Evolutionary conservation across 2,329 filamentous ascomycete genomes (phyloP), one percentile per base, ranked within the genome.

Genomic region (Sporothrix globosa): DNA sequence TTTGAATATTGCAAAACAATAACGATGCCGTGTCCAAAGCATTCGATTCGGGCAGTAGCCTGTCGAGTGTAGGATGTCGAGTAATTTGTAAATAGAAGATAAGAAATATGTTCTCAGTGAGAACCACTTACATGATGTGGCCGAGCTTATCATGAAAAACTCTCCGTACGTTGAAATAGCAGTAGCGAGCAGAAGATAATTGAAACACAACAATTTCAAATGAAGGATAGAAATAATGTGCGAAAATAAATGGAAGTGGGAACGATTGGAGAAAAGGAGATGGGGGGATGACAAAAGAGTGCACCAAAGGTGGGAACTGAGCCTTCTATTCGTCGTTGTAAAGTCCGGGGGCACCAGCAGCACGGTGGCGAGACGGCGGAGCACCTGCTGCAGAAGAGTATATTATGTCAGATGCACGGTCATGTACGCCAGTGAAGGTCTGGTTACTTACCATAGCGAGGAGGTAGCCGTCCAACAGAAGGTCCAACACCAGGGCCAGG

Each of bases 401-500:
- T 10, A 13, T 4, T 9, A 50, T 21, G 60, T 30, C 30, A 65
- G 21, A 39, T 14, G 9, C 10, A 30, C 6, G 44, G n/a, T 52
- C 7, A 14, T 21, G 21, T 17, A 19, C 7, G 9, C 10, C 24
- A n/a, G 65, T 11, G 27, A 34, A 46, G 11, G 41, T 81, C 79
- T 90, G 76, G 88, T 79, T 46, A 91, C 74, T 82, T 79, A 75
- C 83, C 82, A 74, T 86, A 90, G 70, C 88, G 86, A 76, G 87
- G 85, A 73, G 85, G 85, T 79, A 89, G 83, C 48, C 86, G 88
- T 30, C 83, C 82, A 75, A 92, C 85, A 72, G 88, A 84, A 72
- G 90, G 85, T 24, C 92, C 91, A 75, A 89, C 87, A 41, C 92
- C 92, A 74, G 94, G 93, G 54, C 94, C 95, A 72, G 95, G 94